These are phyloP conservation scores for Diaporthe longicolla DNA, from an alignment of 2,329 filamentous ascomycete species.

Conservation along the genomic window DNA sequence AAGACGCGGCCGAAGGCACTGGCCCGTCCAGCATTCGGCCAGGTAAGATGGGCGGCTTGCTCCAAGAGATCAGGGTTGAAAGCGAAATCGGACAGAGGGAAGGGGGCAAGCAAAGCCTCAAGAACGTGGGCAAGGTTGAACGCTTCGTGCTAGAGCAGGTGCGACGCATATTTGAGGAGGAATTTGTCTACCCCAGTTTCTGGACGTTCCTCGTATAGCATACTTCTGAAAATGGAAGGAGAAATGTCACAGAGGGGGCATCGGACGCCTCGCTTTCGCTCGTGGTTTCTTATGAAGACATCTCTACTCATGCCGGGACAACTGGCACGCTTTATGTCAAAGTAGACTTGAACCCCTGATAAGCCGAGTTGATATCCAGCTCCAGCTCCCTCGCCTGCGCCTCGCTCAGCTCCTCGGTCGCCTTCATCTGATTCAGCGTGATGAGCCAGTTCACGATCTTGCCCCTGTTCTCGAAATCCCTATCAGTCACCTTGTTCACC, in stretches of 20 bases:
- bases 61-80: constrained; percentile 95
- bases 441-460: constrained; percentile 99
- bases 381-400: constrained; percentile 91
- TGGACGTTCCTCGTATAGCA: constrained; percentile 92
- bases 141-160: constrained; percentile 98
- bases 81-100: constrained; percentile 97
- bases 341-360: constrained; percentile 91
- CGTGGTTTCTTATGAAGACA: constrained; percentile 2
- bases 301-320: neutral
- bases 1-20: constrained; percentile 43
- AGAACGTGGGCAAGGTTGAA: constrained; percentile 99
- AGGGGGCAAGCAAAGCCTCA: constrained; percentile 92
- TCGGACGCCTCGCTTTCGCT: neutral
- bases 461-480: constrained; percentile 93
- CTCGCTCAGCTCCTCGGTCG: constrained; percentile 89
- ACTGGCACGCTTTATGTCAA: constrained; percentile 63
- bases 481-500: constrained; percentile 95
- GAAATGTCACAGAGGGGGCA: neutral
- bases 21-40: constrained; percentile 56
- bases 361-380: constrained; percentile 94
- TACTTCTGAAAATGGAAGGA: neutral
- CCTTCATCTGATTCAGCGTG: constrained; percentile 96
- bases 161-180: constrained; percentile 96
- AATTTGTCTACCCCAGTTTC: constrained; percentile 98
- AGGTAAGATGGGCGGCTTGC: constrained; percentile 76